These are phyloP conservation scores for Meripilus lineatus DNA, from an alignment of 1,284 basidiomycete genomes.

Conservation along the genomic window DNA sequence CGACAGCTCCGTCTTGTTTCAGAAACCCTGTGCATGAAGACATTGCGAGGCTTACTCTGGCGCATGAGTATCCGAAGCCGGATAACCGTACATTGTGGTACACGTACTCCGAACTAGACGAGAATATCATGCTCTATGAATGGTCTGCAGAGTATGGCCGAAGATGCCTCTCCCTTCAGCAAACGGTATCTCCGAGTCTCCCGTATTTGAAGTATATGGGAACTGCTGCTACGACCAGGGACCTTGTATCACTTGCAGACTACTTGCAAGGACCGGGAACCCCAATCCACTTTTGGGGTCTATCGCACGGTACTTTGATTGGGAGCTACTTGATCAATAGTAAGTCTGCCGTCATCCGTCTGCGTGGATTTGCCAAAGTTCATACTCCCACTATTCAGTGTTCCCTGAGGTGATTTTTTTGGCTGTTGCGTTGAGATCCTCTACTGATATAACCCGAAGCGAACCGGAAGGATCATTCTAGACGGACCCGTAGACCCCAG, in stretches of 20 bases:
- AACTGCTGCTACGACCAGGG: conserved; percentile 13
- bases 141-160: neutral
- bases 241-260: conserved; percentile 15
- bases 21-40: too few species aligned
- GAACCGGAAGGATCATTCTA: conserved; percentile 15
- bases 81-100: too few species aligned
- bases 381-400: too few species aligned
- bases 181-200: neutral
- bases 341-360: neutral
- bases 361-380: too few species aligned
- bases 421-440: neutral
- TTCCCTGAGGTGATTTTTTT: conserved; percentile 10
- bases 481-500: conserved; percentile 13
- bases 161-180: neutral
- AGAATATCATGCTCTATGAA: too few species aligned
- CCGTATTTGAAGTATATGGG: conserved; percentile 13
- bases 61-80: too few species aligned
- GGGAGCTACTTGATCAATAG: conserved; percentile 16
- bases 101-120: too few species aligned
- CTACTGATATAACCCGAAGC: conserved; percentile 3
- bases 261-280: conserved; percentile 13
- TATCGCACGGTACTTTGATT: conserved; percentile 13
- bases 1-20: too few species aligned
- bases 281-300: conserved; percentile 11
- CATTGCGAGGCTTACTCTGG: too few species aligned